Conservation (phyloP, 2,329 filamentous ascomycete genomes). For the Penicillium sp. region DNA sequence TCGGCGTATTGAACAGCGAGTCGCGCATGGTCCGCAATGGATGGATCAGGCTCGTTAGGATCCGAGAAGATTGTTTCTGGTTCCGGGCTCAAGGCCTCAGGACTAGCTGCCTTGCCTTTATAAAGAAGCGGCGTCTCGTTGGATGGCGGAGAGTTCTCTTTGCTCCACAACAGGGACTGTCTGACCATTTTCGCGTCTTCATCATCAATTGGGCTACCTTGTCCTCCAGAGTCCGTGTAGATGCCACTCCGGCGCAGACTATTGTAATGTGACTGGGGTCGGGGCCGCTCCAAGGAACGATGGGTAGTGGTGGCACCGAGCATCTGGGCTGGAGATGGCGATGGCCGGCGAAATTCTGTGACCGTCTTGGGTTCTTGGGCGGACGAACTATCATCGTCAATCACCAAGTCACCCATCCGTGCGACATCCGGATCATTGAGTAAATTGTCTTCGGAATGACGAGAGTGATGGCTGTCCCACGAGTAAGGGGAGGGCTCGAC, state of each 20-base stretch:
- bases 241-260: constrained; percentile 31
- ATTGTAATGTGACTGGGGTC: constrained; percentile 16
- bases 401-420: constrained; percentile 6
- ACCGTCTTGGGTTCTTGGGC: constrained; percentile 12
- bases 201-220: constrained; percentile 30
- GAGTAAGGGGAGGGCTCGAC: constrained; percentile 49
- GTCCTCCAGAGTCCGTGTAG: constrained; percentile 23
- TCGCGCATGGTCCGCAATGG: constrained; percentile 42
- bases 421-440: constrained; percentile 36
- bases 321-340: constrained; percentile 23
- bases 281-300: constrained; percentile 29
- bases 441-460: constrained; percentile 48
- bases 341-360: constrained; percentile 14
- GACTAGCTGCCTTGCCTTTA: constrained; percentile 13
- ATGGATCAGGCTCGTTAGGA: constrained; percentile 21
- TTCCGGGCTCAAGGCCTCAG: constrained; percentile 9
- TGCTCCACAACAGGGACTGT: constrained; percentile 30
- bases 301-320: constrained; percentile 29
- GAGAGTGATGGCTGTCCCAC: constrained; percentile 48
- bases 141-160: constrained; percentile 23
- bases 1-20: constrained; percentile 46
- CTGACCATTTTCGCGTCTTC: constrained; percentile 39
- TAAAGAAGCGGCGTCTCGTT: constrained; percentile 28
- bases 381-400: constrained; percentile 6
- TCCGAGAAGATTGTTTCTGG: constrained; percentile 14